Base-by-base conservation (phyloP, 2,329 filamentous ascomycete genomes). In the Clonostachys chloroleuca region DNA sequence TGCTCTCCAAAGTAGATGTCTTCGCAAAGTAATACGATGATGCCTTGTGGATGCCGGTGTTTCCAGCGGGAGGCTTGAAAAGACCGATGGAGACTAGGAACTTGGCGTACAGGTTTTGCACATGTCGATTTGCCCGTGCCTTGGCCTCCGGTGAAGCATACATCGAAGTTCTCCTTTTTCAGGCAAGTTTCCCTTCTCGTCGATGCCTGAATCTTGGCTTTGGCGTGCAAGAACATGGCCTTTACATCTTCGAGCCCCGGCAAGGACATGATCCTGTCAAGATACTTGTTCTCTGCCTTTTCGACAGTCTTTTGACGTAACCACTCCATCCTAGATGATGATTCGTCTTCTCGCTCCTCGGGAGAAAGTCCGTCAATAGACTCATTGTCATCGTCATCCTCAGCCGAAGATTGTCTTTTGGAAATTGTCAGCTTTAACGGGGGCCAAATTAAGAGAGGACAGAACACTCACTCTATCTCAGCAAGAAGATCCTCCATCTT, bases 241-340 rank as follows among this genome's bases (percentile, higher is more conserved):
- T 87, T 87, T 36, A 84, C 76, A 5, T 75, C 64, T 54, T 86
- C 82, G 0, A 87, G 66, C 3, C 84, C 83, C 42, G 80, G 75
- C 72, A 86, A 77, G 2, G 65, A 63, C 77, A 87, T 85, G 24
- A 87, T 57, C 0, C 66, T 53, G 53, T 87, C 83, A 2, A 87
- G 63, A 3, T 74, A 68, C n/a, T 65, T 58, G 49, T 81, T 86
- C 12, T 60, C 56, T 1, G 73, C 71, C 18, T 68, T 68, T 46
- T 79, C 69, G 4, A 66, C 51, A 50, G 80, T 81, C 54, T 66
- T 66, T 41, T 61, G 63, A 20, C 60, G 52, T n/a, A 63, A 41
- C 63, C 63, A 65, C 46, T 65, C 63, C 24, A 59, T 45, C 33
- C 59, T 54, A 1, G 60, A 55, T 5, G 80, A 76, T 9, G 70